Percentiles rank a stretch among this genome's conserved stretches.
These are phyloP conservation scores for Aspergillus steynii DNA, from an alignment of 495 filamentous ascomycete genomes.

Conservation along the genomic window DNA sequence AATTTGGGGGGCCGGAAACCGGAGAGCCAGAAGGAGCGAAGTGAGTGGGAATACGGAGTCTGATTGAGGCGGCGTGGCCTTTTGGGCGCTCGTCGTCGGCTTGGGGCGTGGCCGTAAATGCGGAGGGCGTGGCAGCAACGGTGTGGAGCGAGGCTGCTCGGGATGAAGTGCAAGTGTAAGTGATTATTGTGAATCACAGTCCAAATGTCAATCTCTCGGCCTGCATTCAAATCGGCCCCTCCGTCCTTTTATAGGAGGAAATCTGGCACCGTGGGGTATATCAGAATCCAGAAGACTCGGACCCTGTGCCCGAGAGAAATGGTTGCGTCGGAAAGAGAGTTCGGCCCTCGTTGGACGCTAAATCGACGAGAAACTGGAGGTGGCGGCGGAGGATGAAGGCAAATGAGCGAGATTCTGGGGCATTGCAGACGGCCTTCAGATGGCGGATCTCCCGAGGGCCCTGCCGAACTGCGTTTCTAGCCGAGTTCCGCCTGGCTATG, in stretches of 20 bases:
- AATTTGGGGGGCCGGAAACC: slow-evolving; percentile 16
- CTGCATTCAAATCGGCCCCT: too few relatives aligned
- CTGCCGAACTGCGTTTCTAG: slow-evolving; percentile 24
- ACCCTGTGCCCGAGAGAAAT: slow-evolving; percentile 19
- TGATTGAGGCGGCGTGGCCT: not conserved
- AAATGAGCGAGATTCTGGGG: slow-evolving; percentile 5
- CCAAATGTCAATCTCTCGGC: too few relatives aligned
- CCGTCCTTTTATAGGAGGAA: not conserved
- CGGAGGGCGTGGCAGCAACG: not conserved
- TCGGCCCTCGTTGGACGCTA: slow-evolving; percentile 17
- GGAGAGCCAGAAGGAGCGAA: slow-evolving; percentile 9
- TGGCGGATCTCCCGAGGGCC: slow-evolving; percentile 28
- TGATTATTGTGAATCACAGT: too few relatives aligned
- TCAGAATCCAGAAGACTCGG: not conserved
- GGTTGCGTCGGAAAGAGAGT: slow-evolving; percentile 22
- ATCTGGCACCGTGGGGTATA: not conserved
- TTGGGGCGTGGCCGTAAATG: not conserved
- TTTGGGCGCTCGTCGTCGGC: not conserved
- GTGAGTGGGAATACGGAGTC: slow-evolving; percentile 3
- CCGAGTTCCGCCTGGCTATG: slow-evolving; percentile 29
- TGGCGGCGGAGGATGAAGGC: slow-evolving; percentile 18
- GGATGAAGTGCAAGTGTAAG: too few relatives aligned
- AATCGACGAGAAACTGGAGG: slow-evolving; percentile 15
- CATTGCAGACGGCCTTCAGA: slow-evolving; percentile 16
- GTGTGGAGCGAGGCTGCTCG: not conserved